Evolutionary conservation across 345 rosid genomes (phyloP), one percentile per base, ranked within the genome.

Genomic region (Bruguiera parviflora): DNA sequence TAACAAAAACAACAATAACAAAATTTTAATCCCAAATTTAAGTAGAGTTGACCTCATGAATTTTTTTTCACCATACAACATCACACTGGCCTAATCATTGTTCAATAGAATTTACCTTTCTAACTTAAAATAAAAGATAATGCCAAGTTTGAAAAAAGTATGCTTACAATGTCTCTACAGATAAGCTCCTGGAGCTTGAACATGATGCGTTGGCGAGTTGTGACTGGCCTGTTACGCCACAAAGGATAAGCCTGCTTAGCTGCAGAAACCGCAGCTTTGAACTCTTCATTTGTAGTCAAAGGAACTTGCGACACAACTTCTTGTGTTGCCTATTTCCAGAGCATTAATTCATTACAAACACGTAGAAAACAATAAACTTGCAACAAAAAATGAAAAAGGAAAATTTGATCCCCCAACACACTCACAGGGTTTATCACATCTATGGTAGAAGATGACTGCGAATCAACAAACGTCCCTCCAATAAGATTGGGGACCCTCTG

Each of bases 401-500:
- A 59, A 31, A 31, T 24, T 32, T 25, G 43, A 20, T 22, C 9
- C 19, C 19, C 6, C 25, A 25, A 8, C 60, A 39, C 31, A 78
- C 89, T 86, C 80, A 94, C 98, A 53, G 97, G 98, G 66, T 94
- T 91, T 65, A 86, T 80, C 59, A 94, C 96, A 84, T 91, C 96
- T 53, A 94, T 86, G 69, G 58, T 43, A 1, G 85, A 71, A 25
- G 86, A 79, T 56, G 98, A 81, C 52, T 82, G 78, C 5, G 97
- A 94, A 24, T 89, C 88, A 71, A 87, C 80, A 75, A 94, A 94
- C 64, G 82, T 64, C 21, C 96, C 98, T 71, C 90, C 96, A 35
- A 94, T 92, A 58, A 91, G 90, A 87, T 94, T 94, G 65, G 92
- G 97, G 43, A 92, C 91, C 65, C 86, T 86, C 97, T 94, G 87